Evolutionary conservation across 139 green algal genomes (phyloP), one percentile per base, ranked within the genome.

Genomic region (Medakamo hakoo): DNA sequence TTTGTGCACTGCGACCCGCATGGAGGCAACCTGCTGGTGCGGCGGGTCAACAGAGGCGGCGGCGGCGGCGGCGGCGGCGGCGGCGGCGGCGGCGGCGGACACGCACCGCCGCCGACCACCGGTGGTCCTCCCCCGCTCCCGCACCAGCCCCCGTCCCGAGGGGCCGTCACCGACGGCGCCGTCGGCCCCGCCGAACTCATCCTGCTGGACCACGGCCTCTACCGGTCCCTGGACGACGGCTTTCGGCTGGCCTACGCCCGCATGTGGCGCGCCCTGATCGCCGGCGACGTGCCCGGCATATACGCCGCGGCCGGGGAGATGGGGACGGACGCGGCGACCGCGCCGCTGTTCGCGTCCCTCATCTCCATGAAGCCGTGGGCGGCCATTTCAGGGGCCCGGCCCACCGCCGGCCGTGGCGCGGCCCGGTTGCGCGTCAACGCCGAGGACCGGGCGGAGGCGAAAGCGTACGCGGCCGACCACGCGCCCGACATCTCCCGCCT

Each of bases 321-420:
- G 86, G 87, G 88, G 60, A 88, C 90, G 2, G 89, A 85, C 1
- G 79, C 88, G 62, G 66, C 70, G 22, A n/a, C n/a, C n/a, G 82
- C 77, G 32, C 66, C 64, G 26, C 72, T 96, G 23, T 96, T 96
- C 78, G 86, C 87, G 9, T 77, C 71, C 58, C 89, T 96, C 80
- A 84, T 96, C 1, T 96, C 90, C 0, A 77, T 82, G 67, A 65
- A 81, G 29, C 82, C 84, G 3, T 96, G 89, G 89, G 80, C 89
- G 23, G 66, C 89, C 68, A 73, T 95, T 40, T 70, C 63, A 58
- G 32, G 52, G 27, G 64, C 40, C 30, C 14, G 31, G 30, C 24
- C 19, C 24, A 30, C 9, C 49, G 49, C 3, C 48, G 19, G 0
- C 4, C n/a, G 26, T 3, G 32, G 26, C 30, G 61, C 14, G 32